Percentiles rank a stretch among this genome's conserved stretches.
Evolutionary conservation across 495 filamentous ascomycete genomes (phyloP).

Genomic region (Aspergillus sclerotiicarbonarius): DNA sequence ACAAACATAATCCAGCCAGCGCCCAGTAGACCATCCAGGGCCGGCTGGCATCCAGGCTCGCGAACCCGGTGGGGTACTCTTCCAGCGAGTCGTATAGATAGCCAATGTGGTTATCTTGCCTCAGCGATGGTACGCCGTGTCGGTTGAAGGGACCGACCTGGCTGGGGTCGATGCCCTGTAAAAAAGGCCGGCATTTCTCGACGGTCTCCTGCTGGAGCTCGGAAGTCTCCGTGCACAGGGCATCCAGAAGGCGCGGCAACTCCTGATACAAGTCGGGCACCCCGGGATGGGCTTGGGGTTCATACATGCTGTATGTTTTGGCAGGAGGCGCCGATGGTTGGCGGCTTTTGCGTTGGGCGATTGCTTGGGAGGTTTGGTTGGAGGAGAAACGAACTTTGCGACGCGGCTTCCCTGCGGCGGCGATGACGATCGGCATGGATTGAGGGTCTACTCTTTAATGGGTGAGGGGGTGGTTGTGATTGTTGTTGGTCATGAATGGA

Average conservation of each 20-base stretch:
- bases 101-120: constrained; percentile 65
- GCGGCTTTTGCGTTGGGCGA: constrained; percentile 13
- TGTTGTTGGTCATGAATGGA: constrained; percentile 12
- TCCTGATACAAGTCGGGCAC: constrained; percentile 65
- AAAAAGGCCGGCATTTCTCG: constrained; percentile 65
- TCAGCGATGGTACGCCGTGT: constrained; percentile 70
- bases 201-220: constrained; percentile 64
- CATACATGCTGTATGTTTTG: constrained; percentile 16
- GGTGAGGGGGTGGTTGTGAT: constrained; percentile 2
- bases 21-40: constrained; percentile 96
- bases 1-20: constrained; percentile 64
- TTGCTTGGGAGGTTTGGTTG: constrained; percentile 17
- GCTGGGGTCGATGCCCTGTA: constrained; percentile 43
- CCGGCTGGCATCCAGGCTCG: constrained; percentile 73
- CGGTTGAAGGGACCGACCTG: constrained; percentile 56
- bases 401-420: constrained; percentile 33
- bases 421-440: constrained; percentile 35
- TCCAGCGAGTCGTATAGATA: constrained; percentile 70
- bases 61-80: constrained; percentile 62
- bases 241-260: constrained; percentile 63
- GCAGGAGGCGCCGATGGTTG: constrained; percentile 5
- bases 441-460: constrained; percentile 3
- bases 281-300: constrained; percentile 34
- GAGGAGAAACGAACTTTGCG: constrained; percentile 42
- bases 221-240: constrained; percentile 65